Evolutionary conservation across 805 yeast species (phyloP).

Genomic region (Kodamaea kakaduensis): DNA sequence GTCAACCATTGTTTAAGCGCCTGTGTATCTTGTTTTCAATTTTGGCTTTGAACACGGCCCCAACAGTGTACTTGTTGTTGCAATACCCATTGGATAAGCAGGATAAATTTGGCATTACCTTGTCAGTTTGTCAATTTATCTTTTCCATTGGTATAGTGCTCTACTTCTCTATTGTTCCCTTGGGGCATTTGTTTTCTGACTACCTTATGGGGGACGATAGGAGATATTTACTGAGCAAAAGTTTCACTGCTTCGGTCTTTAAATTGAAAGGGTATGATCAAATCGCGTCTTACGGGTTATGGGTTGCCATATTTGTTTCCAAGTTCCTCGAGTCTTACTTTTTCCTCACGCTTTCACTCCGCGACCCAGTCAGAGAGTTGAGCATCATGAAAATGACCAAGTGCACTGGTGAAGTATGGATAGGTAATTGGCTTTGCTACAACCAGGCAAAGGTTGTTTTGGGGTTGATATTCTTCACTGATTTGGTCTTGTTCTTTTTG

Average conservation of each 20-base stretch:
- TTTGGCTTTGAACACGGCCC: conserved; percentile 44
- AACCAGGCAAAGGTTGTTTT: conserved; percentile 57
- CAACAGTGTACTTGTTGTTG: conserved; percentile 50
- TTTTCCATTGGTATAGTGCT: conserved; percentile 51
- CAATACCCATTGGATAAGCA: conserved; percentile 30
- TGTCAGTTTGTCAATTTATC: conserved; percentile 53
- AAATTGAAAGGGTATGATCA: conserved; percentile 48
- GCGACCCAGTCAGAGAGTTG: conserved; percentile 71
- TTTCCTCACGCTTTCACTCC: conserved; percentile 65
- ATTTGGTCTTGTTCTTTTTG: conserved; percentile 64
- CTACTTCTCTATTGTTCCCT: conserved; percentile 60
- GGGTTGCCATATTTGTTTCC: conserved; percentile 63
- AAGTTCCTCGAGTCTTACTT: conserved; percentile 77
- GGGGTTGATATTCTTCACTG: conserved; percentile 52
- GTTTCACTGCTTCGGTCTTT: conserved; percentile 60
- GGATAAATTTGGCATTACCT: conserved; percentile 33
- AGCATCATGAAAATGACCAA: conserved; percentile 49
- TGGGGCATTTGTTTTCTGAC: conserved; percentile 49
- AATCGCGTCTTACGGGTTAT: conserved; percentile 62
- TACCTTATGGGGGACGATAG: conserved; percentile 29
- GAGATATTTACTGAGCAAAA: conserved; percentile 47
- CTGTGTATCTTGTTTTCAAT: conserved; percentile 39
- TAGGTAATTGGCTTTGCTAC: conserved; percentile 52
- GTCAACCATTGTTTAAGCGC: conserved; percentile 53
- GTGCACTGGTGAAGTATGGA: conserved; percentile 58